Conservation (phyloP, 768 basidiomycete genomes). For the Lyophyllum decastes region DNA sequence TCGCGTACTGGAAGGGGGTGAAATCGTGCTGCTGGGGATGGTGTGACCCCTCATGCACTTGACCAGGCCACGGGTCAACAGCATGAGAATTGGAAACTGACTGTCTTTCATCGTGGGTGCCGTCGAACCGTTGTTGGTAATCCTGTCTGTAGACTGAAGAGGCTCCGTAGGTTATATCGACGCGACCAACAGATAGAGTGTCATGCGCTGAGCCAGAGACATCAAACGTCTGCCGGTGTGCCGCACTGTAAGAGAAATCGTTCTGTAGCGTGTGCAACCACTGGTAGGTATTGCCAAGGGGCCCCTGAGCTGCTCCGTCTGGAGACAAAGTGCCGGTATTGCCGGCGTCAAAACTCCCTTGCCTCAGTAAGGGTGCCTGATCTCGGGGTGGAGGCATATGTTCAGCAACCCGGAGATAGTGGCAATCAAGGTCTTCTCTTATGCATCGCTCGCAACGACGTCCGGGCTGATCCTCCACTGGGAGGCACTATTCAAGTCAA, state of each 20-base stretch:
- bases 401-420: constrained; percentile 42
- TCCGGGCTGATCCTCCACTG: constrained; percentile 22
- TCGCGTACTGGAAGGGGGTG: not conserved
- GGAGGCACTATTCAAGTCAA: constrained; percentile 24
- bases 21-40: not conserved
- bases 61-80: constrained; percentile 8
- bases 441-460: constrained; percentile 42
- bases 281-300: not conserved
- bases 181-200: not conserved
- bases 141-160: constrained; percentile 9
- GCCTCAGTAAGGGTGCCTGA: not conserved
- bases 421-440: constrained; percentile 36
- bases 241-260: not conserved
- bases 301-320: not conserved
- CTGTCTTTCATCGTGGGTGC: constrained; percentile 1
- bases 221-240: not conserved
- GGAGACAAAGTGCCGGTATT: not conserved
- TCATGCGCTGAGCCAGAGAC: not conserved
- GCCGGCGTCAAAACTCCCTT: constrained; percentile 2
- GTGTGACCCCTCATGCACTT: constrained; percentile 2
- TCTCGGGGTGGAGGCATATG: constrained; percentile 17
- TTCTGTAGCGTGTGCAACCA: not conserved
- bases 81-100: constrained; percentile 1
- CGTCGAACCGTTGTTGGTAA: not conserved
- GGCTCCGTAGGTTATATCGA: not conserved